These are phyloP conservation scores for Fusarium haematococcum DNA, from an alignment of 2,329 filamentous ascomycete genomes.

Conservation along the genomic window DNA sequence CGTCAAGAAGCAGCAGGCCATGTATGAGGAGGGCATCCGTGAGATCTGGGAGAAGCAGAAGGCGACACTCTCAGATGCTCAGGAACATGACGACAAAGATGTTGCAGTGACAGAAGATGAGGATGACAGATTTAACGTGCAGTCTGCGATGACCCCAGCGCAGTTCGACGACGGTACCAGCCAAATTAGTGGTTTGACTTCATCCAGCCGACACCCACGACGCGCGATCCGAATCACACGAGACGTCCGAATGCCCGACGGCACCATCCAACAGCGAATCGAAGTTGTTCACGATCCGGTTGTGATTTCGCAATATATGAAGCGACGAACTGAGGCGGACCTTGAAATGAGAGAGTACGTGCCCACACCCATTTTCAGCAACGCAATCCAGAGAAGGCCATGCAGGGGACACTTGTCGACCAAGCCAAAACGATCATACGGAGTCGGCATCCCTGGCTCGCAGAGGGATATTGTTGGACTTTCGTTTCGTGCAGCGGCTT, in stretches of 20 bases:
- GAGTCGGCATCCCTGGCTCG: slow-evolving; percentile 46
- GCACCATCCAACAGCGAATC: slow-evolving; percentile 70
- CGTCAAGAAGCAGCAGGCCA: slow-evolving; percentile 90
- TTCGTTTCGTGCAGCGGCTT: slow-evolving; percentile 52
- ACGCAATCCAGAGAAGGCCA: background rate
- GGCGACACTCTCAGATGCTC: slow-evolving; percentile 77
- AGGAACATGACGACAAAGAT: slow-evolving; percentile 75
- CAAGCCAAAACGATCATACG: slow-evolving; percentile 31
- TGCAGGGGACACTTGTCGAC: slow-evolving; percentile 13
- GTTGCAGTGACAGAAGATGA: slow-evolving; percentile 69
- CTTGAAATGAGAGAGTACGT: slow-evolving; percentile 80
- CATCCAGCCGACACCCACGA: slow-evolving; percentile 73
- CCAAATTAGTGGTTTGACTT: slow-evolving; percentile 77
- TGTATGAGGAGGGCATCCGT: slow-evolving; percentile 91
- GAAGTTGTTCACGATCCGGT: slow-evolving; percentile 82
- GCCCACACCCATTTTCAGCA: slow-evolving; percentile 29
- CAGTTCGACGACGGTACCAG: slow-evolving; percentile 81
- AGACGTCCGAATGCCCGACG: slow-evolving; percentile 59
- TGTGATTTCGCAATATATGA: slow-evolving; percentile 90
- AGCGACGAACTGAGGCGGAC: slow-evolving; percentile 77
- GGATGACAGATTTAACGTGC: slow-evolving; percentile 77
- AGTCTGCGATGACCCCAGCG: slow-evolving; percentile 76
- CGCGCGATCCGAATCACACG: slow-evolving; percentile 81
- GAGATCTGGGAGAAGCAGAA: slow-evolving; percentile 94
- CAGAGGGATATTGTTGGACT: slow-evolving; percentile 49